These are phyloP conservation scores for Heliocybe sulcata DNA, from an alignment of 1,284 basidiomycete species.

Conservation along the genomic window DNA sequence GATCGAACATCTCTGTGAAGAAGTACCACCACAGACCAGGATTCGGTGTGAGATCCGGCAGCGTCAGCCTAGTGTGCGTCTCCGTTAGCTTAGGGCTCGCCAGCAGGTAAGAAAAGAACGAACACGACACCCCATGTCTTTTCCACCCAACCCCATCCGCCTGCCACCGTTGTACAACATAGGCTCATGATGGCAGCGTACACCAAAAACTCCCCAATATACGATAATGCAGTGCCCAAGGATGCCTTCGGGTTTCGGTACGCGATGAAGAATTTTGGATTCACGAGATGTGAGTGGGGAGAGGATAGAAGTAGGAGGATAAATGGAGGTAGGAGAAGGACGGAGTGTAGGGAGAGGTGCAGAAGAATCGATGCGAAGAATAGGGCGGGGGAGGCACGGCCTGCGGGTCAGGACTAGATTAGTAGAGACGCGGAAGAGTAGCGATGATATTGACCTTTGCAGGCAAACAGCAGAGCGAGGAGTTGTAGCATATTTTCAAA, in stretches of 20 bases:
- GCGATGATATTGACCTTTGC: slow-evolving; percentile 41
- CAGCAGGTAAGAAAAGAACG: no score
- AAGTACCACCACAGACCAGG: slow-evolving; percentile 99
- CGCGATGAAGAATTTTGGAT: slow-evolving; percentile 39
- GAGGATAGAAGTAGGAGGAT: slow-evolving; percentile 63
- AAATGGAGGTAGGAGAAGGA: slow-evolving; percentile 35
- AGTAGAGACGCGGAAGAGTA: background rate
- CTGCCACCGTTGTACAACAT: slow-evolving; percentile 46
- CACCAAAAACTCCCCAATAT: slow-evolving; percentile 38
- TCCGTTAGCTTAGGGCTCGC: slow-evolving; percentile 39
- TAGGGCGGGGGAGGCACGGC: slow-evolving; percentile 45
- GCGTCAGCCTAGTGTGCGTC: slow-evolving; percentile 23
- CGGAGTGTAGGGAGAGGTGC: slow-evolving; percentile 49
- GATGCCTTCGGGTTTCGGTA: slow-evolving; percentile 20
- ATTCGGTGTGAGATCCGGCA: slow-evolving; percentile 89
- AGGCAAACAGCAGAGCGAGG: slow-evolving; percentile 66
- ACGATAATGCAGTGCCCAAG: slow-evolving; percentile 17
- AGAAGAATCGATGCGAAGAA: slow-evolving; percentile 62
- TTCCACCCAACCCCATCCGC: slow-evolving; percentile 58
- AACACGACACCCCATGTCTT: slow-evolving; percentile 85
- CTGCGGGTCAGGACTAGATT: slow-evolving; percentile 25
- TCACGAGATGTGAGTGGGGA: slow-evolving; percentile 62
- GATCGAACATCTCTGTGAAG: slow-evolving; percentile 99
- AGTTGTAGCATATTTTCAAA: slow-evolving; percentile 73
- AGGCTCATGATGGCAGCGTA: slow-evolving; percentile 44